A percentile compares a stretch with the other conserved stretches of the same genome.
Conservation (phyloP, 257 asterid genomes). For the Gynochthodes officinalis region DNA sequence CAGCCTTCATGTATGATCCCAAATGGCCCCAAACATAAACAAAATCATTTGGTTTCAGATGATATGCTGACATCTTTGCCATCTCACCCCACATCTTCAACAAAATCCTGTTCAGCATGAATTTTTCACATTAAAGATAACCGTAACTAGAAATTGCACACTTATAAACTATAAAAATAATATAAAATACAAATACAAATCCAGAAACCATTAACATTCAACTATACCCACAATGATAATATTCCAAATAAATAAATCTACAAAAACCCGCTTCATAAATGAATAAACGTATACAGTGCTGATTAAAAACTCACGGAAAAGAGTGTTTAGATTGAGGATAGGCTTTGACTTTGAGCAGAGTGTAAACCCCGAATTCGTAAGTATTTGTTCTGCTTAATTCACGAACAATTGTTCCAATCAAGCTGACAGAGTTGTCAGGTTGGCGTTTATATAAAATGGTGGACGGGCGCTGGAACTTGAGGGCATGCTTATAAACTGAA, state of each 20-base stretch:
- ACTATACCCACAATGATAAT: no score
- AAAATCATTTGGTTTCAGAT: constrained; percentile 57
- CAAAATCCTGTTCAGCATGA: constrained; percentile 38
- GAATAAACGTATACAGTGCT: background rate
- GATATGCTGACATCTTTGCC: constrained; percentile 47
- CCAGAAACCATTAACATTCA: no score
- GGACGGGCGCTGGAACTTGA: constrained; percentile 60
- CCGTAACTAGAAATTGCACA: background rate
- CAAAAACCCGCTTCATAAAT: background rate
- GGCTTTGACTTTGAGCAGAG: constrained; percentile 35
- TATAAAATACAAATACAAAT: no score
- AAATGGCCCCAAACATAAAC: constrained; percentile 64
- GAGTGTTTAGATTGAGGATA: constrained; percentile 19
- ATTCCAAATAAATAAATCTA: no score
- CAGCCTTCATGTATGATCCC: constrained; percentile 35
- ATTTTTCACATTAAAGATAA: background rate
- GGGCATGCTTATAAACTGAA: constrained; percentile 50
- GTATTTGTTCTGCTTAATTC: constrained; percentile 29
- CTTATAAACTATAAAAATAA: background rate
- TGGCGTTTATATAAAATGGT: constrained; percentile 27
- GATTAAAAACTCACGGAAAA: constrained; percentile 35
- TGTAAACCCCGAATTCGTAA: constrained; percentile 33
- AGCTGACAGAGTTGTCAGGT: constrained; percentile 54
- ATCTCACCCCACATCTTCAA: constrained; percentile 58
- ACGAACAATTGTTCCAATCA: constrained; percentile 45